Evolutionary conservation across 2,329 filamentous ascomycete genomes (phyloP).

Genomic region (Fusarium sp.): DNA sequence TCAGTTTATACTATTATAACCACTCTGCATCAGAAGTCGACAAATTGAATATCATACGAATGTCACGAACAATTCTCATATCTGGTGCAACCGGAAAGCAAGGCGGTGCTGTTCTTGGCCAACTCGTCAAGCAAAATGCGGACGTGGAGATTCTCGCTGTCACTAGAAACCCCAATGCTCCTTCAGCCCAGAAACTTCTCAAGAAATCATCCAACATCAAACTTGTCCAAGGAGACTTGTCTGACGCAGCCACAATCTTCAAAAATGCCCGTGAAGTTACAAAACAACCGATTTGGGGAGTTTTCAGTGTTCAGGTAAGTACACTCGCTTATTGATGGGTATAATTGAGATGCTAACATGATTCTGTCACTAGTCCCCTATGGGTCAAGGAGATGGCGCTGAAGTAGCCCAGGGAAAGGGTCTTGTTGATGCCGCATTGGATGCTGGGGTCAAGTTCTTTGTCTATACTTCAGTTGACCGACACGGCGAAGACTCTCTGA

Average conservation of each 20-base stretch:
- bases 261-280: conserved; percentile 3
- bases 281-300: conserved; percentile 16
- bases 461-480: conserved; percentile 71
- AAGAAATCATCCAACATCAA: conserved; percentile 58
- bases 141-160: conserved; percentile 66
- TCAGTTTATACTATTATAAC: neutral
- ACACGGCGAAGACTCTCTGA: conserved; percentile 60
- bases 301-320: conserved; percentile 20
- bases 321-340: neutral
- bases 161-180: conserved; percentile 64
- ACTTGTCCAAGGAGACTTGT: conserved; percentile 67
- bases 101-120: conserved; percentile 48
- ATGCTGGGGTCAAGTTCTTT: conserved; percentile 64
- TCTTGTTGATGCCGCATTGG: conserved; percentile 64
- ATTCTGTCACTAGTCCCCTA: neutral
- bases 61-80: conserved; percentile 45
- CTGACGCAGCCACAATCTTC: conserved; percentile 62
- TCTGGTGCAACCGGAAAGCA: conserved; percentile 52
- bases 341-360: neutral
- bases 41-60: neutral
- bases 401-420: conserved; percentile 60
- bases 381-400: conserved; percentile 2
- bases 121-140: conserved; percentile 44
- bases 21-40: neutral
- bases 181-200: conserved; percentile 59